These are phyloP conservation scores for Physaria fendleri DNA, from an alignment of 345 rosid species.

Conservation along the genomic window DNA sequence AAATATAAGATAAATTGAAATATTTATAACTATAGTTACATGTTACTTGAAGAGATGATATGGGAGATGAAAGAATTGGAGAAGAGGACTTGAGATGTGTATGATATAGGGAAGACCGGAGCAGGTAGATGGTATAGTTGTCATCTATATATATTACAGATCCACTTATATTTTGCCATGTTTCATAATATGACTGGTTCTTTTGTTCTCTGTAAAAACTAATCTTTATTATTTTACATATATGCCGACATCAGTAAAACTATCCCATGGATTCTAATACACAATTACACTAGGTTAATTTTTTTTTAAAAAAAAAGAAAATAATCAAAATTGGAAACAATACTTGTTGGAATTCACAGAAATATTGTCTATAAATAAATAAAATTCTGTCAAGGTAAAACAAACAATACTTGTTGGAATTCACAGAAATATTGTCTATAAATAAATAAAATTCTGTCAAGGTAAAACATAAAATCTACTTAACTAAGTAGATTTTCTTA, in stretches of 20 bases:
- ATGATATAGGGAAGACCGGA: background rate
- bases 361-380: no score
- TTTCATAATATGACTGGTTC: background rate
- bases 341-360: background rate
- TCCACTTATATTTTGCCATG: constrained; percentile 10
- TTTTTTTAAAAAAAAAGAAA: no score
- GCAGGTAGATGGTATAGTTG: constrained; percentile 1
- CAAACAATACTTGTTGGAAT: background rate
- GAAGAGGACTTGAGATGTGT: constrained; percentile 2
- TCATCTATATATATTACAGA: background rate
- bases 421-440: background rate
- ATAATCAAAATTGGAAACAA: background rate
- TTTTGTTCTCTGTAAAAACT: background rate
- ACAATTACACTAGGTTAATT: background rate
- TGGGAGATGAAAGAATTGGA: background rate
- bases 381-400: no score
- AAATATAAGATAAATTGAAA: background rate
- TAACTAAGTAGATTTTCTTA: no score
- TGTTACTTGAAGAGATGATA: background rate
- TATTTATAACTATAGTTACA: background rate
- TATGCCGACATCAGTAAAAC: constrained; percentile 17
- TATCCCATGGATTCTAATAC: background rate
- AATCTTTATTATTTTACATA: background rate
- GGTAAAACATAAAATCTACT: no score
- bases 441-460: no score